Percentiles rank a stretch among this genome's conserved stretches.
These are phyloP conservation scores for Phytophthora citricola DNA, from an alignment of 352 stramenopile species.

Conservation along the genomic window DNA sequence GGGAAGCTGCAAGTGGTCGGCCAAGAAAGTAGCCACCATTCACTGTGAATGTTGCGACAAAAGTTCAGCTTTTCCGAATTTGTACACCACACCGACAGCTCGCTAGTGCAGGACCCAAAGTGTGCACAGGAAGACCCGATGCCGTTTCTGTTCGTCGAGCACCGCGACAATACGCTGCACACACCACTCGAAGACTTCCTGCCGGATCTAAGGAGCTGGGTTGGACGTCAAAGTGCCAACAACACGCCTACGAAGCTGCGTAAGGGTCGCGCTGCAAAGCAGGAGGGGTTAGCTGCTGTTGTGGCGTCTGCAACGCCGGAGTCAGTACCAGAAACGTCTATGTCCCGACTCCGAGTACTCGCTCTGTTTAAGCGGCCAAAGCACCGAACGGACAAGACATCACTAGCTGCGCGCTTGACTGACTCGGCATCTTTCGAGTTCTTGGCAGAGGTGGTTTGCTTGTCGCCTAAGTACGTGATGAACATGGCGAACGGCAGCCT, in stretches of 20 bases:
- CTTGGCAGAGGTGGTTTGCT: constrained; percentile 35
- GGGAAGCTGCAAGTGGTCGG: constrained; percentile 28
- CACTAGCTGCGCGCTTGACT: constrained; percentile 1
- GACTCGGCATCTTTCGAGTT: constrained; percentile 20
- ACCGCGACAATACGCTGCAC: constrained; percentile 21
- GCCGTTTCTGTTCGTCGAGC: constrained; percentile 37
- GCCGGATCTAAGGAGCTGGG: constrained; percentile 19
- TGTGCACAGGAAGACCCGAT: constrained; percentile 24
- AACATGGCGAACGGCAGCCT: constrained; percentile 40
- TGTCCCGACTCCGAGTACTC: constrained; percentile 20
- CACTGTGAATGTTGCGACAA: constrained; percentile 33
- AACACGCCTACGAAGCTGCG: constrained; percentile 17
- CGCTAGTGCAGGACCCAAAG: constrained; percentile 28
- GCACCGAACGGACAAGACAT: constrained; percentile 15
- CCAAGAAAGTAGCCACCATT: constrained; percentile 15
- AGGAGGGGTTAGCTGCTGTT: constrained; percentile 1
- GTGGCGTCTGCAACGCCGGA: neutral
- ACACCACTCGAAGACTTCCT: constrained; percentile 22
- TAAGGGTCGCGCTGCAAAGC: constrained; percentile 8
- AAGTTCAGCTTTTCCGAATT: constrained; percentile 15
- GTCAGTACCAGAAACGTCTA: neutral
- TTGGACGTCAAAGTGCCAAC: constrained; percentile 6
- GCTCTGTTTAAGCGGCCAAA: constrained; percentile 37
- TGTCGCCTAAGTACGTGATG: constrained; percentile 42
- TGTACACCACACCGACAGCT: constrained; percentile 32